Evolutionary conservation across 495 filamentous ascomycete species (phyloP).

Genomic region (Penicillium antarcticum): DNA sequence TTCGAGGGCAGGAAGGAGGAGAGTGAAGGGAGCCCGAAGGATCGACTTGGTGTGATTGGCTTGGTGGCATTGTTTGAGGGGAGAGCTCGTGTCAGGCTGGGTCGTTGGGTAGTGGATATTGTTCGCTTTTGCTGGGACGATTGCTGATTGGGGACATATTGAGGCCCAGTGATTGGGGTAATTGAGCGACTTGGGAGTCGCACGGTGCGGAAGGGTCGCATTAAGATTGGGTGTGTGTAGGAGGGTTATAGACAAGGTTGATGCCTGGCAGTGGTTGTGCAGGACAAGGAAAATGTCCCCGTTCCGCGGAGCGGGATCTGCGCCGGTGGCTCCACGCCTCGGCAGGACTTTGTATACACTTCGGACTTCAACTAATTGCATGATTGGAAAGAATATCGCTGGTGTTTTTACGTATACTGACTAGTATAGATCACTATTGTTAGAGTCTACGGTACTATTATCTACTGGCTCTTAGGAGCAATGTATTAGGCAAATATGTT

Average conservation of each 20-base stretch:
- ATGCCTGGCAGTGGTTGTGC: background rate
- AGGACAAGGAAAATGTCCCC: background rate
- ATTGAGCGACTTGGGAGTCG: conserved; percentile 16
- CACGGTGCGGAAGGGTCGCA: conserved; percentile 12
- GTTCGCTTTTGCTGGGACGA: conserved; percentile 1
- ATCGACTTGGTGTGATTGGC: conserved; percentile 3
- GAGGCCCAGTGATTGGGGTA: background rate
- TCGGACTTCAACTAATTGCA: too few relatives aligned
- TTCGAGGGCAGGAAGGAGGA: conserved; percentile 32
- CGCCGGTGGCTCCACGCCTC: conserved; percentile 7
- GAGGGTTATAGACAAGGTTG: background rate
- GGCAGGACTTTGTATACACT: background rate
- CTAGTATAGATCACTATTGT: background rate
- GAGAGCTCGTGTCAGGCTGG: conserved; percentile 1
- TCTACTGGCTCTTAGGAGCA: background rate
- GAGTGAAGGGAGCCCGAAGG: conserved; percentile 32
- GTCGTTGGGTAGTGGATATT: conserved; percentile 12
- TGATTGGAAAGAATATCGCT: too few relatives aligned
- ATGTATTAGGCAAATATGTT: background rate
- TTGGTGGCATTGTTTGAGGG: conserved; percentile 7
- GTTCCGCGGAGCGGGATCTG: conserved; percentile 18
- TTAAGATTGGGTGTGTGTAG: background rate
- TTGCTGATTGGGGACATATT: background rate
- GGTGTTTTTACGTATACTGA: too few relatives aligned
- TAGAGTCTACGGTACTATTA: background rate